Base-by-base conservation (phyloP, 31 red algal species). In the Porphyra umbilicalis region DNA sequence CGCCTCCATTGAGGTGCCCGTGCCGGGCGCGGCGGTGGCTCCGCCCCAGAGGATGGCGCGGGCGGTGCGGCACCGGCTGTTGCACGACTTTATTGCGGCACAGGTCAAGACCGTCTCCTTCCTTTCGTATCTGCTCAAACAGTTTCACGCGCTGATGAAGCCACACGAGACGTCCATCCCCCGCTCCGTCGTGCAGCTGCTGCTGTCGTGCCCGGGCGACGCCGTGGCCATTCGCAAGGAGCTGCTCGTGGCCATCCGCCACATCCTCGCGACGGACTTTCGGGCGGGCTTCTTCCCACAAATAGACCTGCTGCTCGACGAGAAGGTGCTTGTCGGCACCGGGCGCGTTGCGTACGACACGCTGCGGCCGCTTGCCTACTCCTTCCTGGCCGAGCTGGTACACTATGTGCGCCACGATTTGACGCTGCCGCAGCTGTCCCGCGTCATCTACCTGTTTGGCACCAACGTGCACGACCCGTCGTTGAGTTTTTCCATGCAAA, bases 21-120 rank as follows among this genome's bases (percentile, higher is more conserved):
- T 94, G 25, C 86, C 89, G 14, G 44, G 57, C 35, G 35, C 85
- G 9, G 76, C 75, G 37, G 79, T 86, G 4, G 78, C 85, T 29
- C 32, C 33, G 14, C 0, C 57, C 57, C 57, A 18, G 11, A 29
- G 57, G 2, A 29, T 13, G 25, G 57, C 0, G 3, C 57, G 57
- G 25, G 57, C 57, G 6, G 34, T 78, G 25, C 71, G 74, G 13
- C 80, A 90, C 76, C 33, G 82, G 0, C 78, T 83, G 25, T 94
- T 87, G 75, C 81, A 96, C 32, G 92, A 99, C 7, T 96, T 96
- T 85, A 94, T 96, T 33, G 90, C 93, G 8, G 89, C 92, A n/a
- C 97, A 99, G 86, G 92, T 99, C 81, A 99, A 99, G 57, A 99
- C 95, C 20, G 90, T 99, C 16, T 96, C 93, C 29, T 97, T 99